Base-by-base conservation (phyloP, 2,329 filamentous ascomycete species). In the Penicillium sp. region DNA sequence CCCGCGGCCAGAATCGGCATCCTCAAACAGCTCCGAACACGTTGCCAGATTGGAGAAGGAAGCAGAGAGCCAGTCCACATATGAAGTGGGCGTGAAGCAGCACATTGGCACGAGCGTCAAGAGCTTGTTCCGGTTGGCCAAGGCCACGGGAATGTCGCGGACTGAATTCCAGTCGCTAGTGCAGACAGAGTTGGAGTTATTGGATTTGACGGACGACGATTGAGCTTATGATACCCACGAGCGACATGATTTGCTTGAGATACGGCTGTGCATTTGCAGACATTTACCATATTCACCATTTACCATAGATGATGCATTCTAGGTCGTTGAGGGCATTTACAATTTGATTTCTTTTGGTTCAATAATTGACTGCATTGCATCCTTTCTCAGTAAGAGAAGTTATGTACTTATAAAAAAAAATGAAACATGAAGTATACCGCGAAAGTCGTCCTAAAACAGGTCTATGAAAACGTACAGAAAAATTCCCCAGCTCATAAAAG, bases 61-160 rank as follows among this genome's bases (percentile, higher is more conserved):
- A 48, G 81, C 80, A 1, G 75, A 76, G 54, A 75, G 63, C 33
- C 74, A 75, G 55, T 79, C 79, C 3, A 72, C 78, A n/a, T 80
- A 79, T 2, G 83, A 85, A 62, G 69, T 82, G 9, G 83, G 80
- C 3, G 80, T 86, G 44, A 81, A 82, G 60, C 81, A 84, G 63
- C 84, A 87, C 59, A 84, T 87, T 50, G 77, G 80, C 54, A 82
- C 81, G 1, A 83, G 81, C 57, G 76, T 87, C 60, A 86, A 86
- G 72, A 84, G 81, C 62, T 66, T 87, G 63, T 86, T 82, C 68
- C 77, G 83, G 3, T 66, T 87, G 48, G 83, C 83, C 1, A 79
- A 75, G 60, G 76, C 76, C 24, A 79, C 79, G 3, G 84, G 84
- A 1, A 83, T 87, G 57, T 76, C 79, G 16, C 71, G 79, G 33